Base-by-base conservation (phyloP, 768 basidiomycete genomes). In the Leucogyrophana mollusca region DNA sequence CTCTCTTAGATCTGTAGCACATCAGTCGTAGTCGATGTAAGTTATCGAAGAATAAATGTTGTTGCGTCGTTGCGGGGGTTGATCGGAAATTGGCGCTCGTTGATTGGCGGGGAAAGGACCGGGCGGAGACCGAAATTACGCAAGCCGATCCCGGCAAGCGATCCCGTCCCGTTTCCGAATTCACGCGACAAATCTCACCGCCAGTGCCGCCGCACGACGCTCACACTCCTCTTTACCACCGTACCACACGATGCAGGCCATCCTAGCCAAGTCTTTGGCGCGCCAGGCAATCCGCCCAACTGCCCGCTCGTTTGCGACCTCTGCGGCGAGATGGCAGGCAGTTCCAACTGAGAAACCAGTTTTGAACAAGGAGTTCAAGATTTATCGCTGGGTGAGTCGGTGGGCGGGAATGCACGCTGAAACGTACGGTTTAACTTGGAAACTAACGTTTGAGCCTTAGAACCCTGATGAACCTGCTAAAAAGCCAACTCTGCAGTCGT, bases 381-480 rank as follows among this genome's bases (percentile, higher is more conserved):
- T 99, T 55, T 99, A 99, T 73, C 90, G 96, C 66, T 99, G 96
- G 93, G 91, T 91, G 47, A 34, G 54, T 39, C 14, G 11, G 35
- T 5, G 4, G 25, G 2, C 13, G 14, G 18, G 24, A 9, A n/a
- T 11, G 1, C 4, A n/a, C n/a, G n/a, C 24, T 11, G 0, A 22
- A 2, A 3, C 13, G 7, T 13, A 6, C 27, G 27, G 40, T 10
- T 35, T 10, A 45, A 3, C 21, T 34, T 9, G 1, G 46, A 43
- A n/a, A 38, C 27, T 22, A 6, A 47, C 10, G 17, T 23, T 2
- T 8, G n/a, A 17, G 0, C 22, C 37, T 20, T 56, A 83, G 94
- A 94, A 97, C 70, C 96, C 96, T 20, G 96, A 99, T 64, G 84
- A 90, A 62, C 95, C 96, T 14, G 79, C 83, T 42, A 84, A 83